phyloP scores from a whole-genome alignment of 192 early-diverging fungal species.

The Coemansia sp. region DNA sequence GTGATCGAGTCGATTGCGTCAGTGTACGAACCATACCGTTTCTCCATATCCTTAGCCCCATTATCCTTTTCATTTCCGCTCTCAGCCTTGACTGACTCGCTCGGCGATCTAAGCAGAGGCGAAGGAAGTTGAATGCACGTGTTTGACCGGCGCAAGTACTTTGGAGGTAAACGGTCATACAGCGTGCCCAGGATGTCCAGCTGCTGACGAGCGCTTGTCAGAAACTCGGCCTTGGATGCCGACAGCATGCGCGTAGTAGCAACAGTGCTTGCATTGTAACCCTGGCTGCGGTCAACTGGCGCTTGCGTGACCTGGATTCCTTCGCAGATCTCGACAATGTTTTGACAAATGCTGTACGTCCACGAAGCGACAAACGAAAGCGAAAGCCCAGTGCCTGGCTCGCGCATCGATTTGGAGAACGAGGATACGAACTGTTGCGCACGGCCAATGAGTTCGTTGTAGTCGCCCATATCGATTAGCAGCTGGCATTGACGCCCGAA shows the following conservation, averaged over 20 bases:
- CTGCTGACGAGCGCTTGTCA: conserved; percentile 45
- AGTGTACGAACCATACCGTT: not conserved
- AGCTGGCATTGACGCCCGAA: conserved; percentile 90
- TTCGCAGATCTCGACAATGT: conserved; percentile 57
- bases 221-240: conserved; percentile 52
- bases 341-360: conserved; percentile 49
- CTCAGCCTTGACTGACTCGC: not conserved
- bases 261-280: not conserved
- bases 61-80: not conserved
- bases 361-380: conserved; percentile 47
- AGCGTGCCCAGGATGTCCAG: conserved; percentile 50
- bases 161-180: conserved; percentile 19
- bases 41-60: not conserved
- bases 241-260: conserved; percentile 27
- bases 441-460: conserved; percentile 39
- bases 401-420: conserved; percentile 38
- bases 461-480: conserved; percentile 66
- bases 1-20: conserved; percentile 14
- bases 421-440: conserved; percentile 42
- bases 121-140: conserved; percentile 14
- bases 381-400: conserved; percentile 37
- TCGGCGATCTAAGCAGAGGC: conserved; percentile 2
- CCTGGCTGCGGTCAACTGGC: conserved; percentile 10
- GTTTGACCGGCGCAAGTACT: conserved; percentile 15
- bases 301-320: conserved; percentile 24